phyloP scores from a whole-genome alignment of 805 yeast genomes.

The Myxozyma monticola region DNA sequence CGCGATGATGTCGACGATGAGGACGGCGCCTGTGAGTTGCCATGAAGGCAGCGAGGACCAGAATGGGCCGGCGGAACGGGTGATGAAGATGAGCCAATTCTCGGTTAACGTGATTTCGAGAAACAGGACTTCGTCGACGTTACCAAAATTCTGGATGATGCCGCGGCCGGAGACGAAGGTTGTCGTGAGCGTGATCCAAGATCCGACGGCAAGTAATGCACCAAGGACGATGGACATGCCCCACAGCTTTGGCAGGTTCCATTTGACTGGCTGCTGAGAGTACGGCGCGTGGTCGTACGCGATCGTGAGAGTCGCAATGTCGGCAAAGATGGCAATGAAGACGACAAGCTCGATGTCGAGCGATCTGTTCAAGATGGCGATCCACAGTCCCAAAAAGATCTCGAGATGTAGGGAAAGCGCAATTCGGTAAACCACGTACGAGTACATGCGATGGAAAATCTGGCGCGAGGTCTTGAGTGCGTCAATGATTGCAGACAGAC shows the following conservation, averaged over 20 bases:
- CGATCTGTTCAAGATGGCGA: constrained; percentile 85
- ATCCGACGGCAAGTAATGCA: constrained; percentile 66
- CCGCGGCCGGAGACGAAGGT: constrained; percentile 90
- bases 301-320: constrained; percentile 77
- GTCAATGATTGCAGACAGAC: constrained; percentile 61
- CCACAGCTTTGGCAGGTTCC: constrained; percentile 94
- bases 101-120: constrained; percentile 92
- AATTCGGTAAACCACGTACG: constrained; percentile 97
- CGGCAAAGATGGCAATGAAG: constrained; percentile 93
- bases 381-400: constrained; percentile 93
- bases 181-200: constrained; percentile 93
- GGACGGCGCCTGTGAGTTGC: constrained; percentile 94
- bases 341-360: constrained; percentile 88
- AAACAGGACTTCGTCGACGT: constrained; percentile 89
- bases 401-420: constrained; percentile 94
- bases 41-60: constrained; percentile 96
- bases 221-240: constrained; percentile 77
- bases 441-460: constrained; percentile 98
- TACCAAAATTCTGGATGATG: constrained; percentile 93
- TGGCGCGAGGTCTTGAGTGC: constrained; percentile 86
- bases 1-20: constrained; percentile 84
- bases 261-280: constrained; percentile 89
- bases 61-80: constrained; percentile 98
- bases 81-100: constrained; percentile 95
- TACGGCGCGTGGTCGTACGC: constrained; percentile 94